phyloP scores from a whole-genome alignment of 2,329 filamentous ascomycete genomes.

The Corinectria fuckeliana region DNA sequence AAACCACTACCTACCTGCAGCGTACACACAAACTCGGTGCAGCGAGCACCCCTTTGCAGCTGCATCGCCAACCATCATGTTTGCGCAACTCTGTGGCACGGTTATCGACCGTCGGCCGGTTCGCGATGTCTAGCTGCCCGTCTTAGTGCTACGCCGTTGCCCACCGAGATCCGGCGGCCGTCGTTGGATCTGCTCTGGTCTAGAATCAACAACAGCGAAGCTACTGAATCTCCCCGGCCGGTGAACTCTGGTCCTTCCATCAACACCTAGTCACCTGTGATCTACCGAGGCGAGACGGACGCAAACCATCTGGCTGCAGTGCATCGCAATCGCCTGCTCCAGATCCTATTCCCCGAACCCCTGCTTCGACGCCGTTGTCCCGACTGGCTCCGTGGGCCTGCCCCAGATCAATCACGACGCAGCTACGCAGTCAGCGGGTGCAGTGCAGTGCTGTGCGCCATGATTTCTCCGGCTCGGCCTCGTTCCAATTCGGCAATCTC shows the following conservation, averaged over 20 bases:
- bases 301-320: neutral
- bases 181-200: too few species aligned
- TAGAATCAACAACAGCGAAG: neutral
- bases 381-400: neutral
- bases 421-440: neutral
- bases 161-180: slow-evolving; percentile 22
- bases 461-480: slow-evolving; percentile 17
- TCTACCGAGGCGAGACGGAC: neutral
- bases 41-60: neutral
- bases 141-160: slow-evolving; percentile 11
- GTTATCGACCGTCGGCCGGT: neutral
- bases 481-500: slow-evolving; percentile 32
- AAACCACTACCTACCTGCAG: too few species aligned
- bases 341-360: neutral
- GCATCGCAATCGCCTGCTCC: neutral
- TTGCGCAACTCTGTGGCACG: neutral
- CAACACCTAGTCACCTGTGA: neutral
- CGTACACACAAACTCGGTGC: too few species aligned
- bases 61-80: neutral
- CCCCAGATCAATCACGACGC: neutral
- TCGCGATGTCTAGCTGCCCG: neutral
- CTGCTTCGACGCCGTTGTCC: neutral
- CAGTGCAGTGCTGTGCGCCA: neutral
- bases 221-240: neutral
- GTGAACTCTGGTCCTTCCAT: neutral